phyloP scores from a whole-genome alignment of 2,329 filamentous ascomycete genomes.

The Fusarium illudens region DNA sequence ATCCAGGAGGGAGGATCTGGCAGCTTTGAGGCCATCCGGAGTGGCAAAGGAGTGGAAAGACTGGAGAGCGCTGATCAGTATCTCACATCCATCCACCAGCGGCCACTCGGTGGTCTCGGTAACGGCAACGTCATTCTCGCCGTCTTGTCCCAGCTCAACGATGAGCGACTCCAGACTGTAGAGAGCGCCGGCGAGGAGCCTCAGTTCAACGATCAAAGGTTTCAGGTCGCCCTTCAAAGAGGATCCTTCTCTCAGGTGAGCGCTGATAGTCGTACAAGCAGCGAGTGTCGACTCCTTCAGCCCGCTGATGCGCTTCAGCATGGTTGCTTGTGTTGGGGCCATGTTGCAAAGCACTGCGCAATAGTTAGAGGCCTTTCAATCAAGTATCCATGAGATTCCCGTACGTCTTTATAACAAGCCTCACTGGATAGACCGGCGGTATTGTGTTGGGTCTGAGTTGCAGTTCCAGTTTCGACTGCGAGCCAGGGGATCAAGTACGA shows the following conservation, averaged over 20 bases:
- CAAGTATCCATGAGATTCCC: neutral
- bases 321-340: neutral
- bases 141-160: conserved; percentile 21
- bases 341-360: neutral
- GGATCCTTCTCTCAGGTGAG: conserved; percentile 5
- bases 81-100: conserved; percentile 32
- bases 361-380: neutral
- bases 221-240: conserved; percentile 23
- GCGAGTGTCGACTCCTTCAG: conserved; percentile 31
- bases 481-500: neutral
- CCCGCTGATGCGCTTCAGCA: conserved; percentile 25
- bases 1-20: conserved; percentile 27
- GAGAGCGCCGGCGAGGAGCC: conserved; percentile 36
- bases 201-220: conserved; percentile 28
- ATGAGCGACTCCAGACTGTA: conserved; percentile 38
- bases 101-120: conserved; percentile 29
- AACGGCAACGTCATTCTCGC: conserved; percentile 11
- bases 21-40: conserved; percentile 33
- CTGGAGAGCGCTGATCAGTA: conserved; percentile 27
- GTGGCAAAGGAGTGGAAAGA: conserved; percentile 22
- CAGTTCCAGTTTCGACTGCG: neutral
- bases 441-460: neutral
- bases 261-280: conserved; percentile 26
- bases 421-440: neutral
- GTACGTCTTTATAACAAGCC: neutral